Evolutionary conservation across 2,329 filamentous ascomycete genomes (phyloP).

Genomic region (Botrytis byssoidea): DNA sequence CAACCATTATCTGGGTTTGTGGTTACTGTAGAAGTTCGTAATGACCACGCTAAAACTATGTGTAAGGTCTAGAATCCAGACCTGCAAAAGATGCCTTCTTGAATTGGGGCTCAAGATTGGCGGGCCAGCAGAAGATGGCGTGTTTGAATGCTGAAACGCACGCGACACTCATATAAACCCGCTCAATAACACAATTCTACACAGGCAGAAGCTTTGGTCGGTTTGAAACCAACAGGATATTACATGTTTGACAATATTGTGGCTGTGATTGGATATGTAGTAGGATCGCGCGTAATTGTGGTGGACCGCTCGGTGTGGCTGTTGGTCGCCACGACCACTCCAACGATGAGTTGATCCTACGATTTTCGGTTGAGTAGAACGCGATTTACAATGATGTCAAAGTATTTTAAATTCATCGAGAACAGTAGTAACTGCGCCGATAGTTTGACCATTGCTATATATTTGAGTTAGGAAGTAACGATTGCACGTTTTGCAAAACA

Average conservation of each 20-base stretch:
- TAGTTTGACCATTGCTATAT: neutral
- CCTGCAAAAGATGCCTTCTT: neutral
- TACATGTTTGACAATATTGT: neutral
- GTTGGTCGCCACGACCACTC: neutral
- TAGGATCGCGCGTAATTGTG: slow-evolving; percentile 2
- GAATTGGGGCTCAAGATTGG: neutral
- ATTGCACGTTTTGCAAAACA: neutral
- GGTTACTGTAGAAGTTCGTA: neutral
- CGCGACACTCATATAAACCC: neutral
- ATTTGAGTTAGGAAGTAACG: neutral
- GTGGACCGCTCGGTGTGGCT: neutral
- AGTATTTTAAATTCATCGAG: neutral
- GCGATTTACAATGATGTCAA: neutral
- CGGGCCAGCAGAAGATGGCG: neutral
- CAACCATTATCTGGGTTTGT: neutral
- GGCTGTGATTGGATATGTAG: slow-evolving; percentile 2
- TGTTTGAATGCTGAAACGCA: neutral
- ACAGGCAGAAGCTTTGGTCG: neutral
- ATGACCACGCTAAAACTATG: neutral
- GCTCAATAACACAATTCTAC: neutral
- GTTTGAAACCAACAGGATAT: neutral
- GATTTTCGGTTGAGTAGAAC: neutral
- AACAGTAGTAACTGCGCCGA: neutral
- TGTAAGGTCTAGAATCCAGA: neutral
- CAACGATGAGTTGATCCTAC: slow-evolving; percentile 2